Percentiles rank a stretch among this genome's conserved stretches.
These are phyloP conservation scores for Globisporangium nunn DNA, from an alignment of 352 stramenopile species.

Conservation along the genomic window DNA sequence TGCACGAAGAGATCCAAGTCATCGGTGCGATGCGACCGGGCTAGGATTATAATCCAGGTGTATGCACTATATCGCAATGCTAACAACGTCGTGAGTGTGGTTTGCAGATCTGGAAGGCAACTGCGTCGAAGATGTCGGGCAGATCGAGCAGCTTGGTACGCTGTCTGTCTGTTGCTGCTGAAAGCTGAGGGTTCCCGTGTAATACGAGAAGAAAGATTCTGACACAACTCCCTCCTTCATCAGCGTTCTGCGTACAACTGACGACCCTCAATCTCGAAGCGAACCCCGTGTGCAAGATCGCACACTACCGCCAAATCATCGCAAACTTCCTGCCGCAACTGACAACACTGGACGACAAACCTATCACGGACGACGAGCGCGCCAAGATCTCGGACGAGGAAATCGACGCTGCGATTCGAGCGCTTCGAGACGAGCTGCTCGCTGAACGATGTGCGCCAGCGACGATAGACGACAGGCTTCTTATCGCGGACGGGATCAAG, in stretches of 20 bases:
- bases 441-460: background rate
- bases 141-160: constrained; percentile 74
- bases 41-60: background rate
- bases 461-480: constrained; percentile 8
- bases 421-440: constrained; percentile 14
- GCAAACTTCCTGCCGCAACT: constrained; percentile 72
- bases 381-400: constrained; percentile 36
- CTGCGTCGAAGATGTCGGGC: constrained; percentile 52
- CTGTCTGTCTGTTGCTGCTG: constrained; percentile 1
- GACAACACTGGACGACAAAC: constrained; percentile 40
- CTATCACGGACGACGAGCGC: constrained; percentile 29
- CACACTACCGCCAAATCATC: constrained; percentile 57
- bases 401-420: constrained; percentile 40
- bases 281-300: constrained; percentile 60
- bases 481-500: constrained; percentile 18
- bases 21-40: constrained; percentile 28
- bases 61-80: background rate
- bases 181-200: background rate
- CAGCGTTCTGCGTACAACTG: constrained; percentile 65
- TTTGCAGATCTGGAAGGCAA: constrained; percentile 65
- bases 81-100: background rate
- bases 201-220: background rate
- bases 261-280: constrained; percentile 43
- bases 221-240: background rate
- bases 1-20: constrained; percentile 82